These are phyloP conservation scores for Phialocephala subalpina DNA, from an alignment of 2,329 filamentous ascomycete species.

Conservation along the genomic window DNA sequence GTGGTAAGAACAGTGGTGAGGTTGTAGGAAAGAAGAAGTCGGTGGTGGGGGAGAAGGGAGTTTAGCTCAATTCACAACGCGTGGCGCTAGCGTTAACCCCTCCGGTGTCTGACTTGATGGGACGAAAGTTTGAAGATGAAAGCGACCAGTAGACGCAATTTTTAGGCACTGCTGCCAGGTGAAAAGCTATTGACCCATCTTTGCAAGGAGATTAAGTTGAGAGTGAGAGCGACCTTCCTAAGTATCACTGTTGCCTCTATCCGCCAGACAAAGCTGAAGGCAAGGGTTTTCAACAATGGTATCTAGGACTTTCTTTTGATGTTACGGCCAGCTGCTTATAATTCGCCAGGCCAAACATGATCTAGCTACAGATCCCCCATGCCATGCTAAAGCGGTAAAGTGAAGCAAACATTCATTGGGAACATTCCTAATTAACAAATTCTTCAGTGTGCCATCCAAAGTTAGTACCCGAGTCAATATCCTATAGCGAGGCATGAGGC, in stretches of 20 bases:
- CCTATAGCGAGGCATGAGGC: background rate
- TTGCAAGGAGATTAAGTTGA: background rate
- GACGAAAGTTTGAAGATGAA: background rate
- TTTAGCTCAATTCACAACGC: background rate
- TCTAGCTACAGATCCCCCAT: slow-evolving; percentile 78
- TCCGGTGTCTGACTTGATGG: background rate
- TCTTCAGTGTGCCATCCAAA: slow-evolving; percentile 85
- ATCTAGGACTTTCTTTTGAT: slow-evolving; percentile 13
- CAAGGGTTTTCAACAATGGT: background rate
- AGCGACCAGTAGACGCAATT: background rate
- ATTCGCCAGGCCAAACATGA: slow-evolving; percentile 68
- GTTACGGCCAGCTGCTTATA: slow-evolving; percentile 1
- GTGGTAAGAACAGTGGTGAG: background rate
- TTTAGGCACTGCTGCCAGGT: background rate
- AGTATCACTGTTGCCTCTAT: background rate
- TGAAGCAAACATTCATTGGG: slow-evolving; percentile 2
- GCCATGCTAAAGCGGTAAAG: slow-evolving; percentile 82
- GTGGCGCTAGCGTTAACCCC: slow-evolving; percentile 15
- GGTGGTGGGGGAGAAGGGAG: slow-evolving; percentile 18
- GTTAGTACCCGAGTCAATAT: slow-evolving; percentile 53
- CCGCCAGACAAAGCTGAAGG: background rate
- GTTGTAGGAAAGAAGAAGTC: slow-evolving; percentile 15
- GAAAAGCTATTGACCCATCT: background rate
- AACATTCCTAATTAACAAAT: slow-evolving; percentile 14
- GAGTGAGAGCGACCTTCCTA: background rate